A percentile compares a stretch with the other conserved stretches of the same genome.
phyloP scores from a whole-genome alignment of 2,329 filamentous ascomycete genomes.

The Teratosphaeria epicoccoides region DNA sequence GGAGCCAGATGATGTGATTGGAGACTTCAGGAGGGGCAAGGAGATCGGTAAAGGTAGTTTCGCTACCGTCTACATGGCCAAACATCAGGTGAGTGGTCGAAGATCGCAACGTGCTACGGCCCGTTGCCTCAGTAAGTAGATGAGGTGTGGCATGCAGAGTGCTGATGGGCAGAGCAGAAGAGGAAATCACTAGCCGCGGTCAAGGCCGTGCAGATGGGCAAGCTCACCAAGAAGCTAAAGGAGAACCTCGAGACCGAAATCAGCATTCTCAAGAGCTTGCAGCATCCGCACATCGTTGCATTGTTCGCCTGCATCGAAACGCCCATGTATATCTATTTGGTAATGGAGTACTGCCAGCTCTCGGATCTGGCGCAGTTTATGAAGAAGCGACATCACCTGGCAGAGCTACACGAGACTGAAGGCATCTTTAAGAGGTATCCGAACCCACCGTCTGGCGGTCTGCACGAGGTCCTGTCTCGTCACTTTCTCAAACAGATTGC shows the following conservation, averaged over 20 bases:
- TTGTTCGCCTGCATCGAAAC: constrained; percentile 91
- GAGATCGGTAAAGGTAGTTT: constrained; percentile 98
- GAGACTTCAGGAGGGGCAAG: constrained; percentile 70
- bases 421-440: constrained; percentile 94
- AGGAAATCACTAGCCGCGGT: constrained; percentile 78
- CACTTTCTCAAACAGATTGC: constrained; percentile 94
- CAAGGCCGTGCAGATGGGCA: constrained; percentile 86
- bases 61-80: constrained; percentile 67
- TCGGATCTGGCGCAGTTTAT: constrained; percentile 93
- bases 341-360: constrained; percentile 98
- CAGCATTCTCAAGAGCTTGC: constrained; percentile 81
- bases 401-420: constrained; percentile 66
- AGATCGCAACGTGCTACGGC: not conserved
- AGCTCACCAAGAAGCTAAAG: constrained; percentile 90
- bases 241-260: constrained; percentile 95
- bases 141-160: not conserved
- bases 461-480: constrained; percentile 91
- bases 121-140: not conserved
- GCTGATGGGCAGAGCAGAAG: constrained; percentile 45
- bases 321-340: constrained; percentile 77
- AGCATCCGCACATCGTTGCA: constrained; percentile 93
- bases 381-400: constrained; percentile 77
- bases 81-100: constrained; percentile 23
- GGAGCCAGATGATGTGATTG: constrained; percentile 42
- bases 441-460: constrained; percentile 66